Evolutionary conservation across 306 rosid species (phyloP).

Genomic region (Corylus heterophylla): DNA sequence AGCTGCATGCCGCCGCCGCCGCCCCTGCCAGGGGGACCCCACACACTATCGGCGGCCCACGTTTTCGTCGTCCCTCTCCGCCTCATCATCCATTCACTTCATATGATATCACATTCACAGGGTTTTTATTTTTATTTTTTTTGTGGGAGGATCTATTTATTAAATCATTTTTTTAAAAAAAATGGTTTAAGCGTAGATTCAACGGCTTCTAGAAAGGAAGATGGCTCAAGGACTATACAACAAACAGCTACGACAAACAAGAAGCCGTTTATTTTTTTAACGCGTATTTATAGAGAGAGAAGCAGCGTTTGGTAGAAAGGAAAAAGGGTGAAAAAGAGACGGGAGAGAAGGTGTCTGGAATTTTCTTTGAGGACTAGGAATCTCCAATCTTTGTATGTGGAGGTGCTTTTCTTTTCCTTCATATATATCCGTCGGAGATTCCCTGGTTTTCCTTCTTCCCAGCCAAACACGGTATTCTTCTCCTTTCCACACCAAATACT

Average conservation of each 20-base stretch:
- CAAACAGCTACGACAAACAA: too few species aligned
- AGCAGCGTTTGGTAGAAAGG: constrained; percentile 19
- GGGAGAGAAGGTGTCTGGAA: constrained; percentile 32
- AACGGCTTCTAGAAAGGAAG: constrained; percentile 38
- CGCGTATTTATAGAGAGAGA: constrained; percentile 20
- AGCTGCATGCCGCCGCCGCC: too few species aligned
- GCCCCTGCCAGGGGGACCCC: too few species aligned
- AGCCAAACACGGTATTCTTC: not conserved
- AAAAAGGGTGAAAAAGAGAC: too few species aligned
- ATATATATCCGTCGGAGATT: constrained; percentile 7
- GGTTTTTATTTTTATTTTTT: not conserved
- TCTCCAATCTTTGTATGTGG: constrained; percentile 8
- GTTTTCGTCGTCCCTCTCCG: too few species aligned
- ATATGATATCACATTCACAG: not conserved
- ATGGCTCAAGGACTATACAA: constrained; percentile 21
- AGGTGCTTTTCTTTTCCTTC: constrained; percentile 41
- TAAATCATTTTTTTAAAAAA: too few species aligned
- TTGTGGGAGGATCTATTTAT: too few species aligned
- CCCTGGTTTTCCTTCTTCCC: constrained; percentile 13
- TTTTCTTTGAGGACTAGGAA: constrained; percentile 41
- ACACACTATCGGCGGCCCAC: too few species aligned
- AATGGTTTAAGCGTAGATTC: constrained; percentile 21
- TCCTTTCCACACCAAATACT: constrained; percentile 4
- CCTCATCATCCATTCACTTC: constrained; percentile 2
- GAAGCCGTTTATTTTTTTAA: constrained; percentile 12